Evolutionary conservation across 495 filamentous ascomycete species (phyloP), one percentile per base, ranked within the genome.

Genomic region (Lichenothelia convexa): DNA sequence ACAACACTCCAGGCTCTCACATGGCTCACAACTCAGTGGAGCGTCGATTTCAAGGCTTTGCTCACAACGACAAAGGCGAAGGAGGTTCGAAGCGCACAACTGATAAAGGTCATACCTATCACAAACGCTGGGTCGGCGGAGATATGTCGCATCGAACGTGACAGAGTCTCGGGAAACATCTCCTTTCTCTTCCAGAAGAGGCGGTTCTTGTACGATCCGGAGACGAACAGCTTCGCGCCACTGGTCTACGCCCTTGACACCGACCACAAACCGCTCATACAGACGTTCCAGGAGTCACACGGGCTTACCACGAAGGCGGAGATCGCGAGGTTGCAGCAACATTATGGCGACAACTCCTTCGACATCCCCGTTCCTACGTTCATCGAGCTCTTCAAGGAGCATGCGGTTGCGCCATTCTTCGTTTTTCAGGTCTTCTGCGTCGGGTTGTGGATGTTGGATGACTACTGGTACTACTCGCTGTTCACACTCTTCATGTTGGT

Each of bases 381-480:
- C 44, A 71, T 77, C 23, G 89, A 99, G 60, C 72, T 99, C 34
- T 99, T 92, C 69, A 77, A 89, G 59, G 91, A 99, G 56, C 89
- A 99, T 60, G 87, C 89, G 17, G 89, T 99, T 21, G 89, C 89
- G 21, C 89, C 89, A 9, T 99, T 99, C 68, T 99, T 99, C 56
- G 84, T 99, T 35, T 99, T 99, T 60, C 89, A 99, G 62, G 64
- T 99, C 27, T 99, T 99, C 64, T 95, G 91, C 45, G 89, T 99
- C 39, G 89, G 91, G 19, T 62, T 99, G 41, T 99, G 89, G 89
- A 82, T 94, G 77, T 56, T 99, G 56, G 89, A 99, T 56, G 89
- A 99, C 60, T 95, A 94, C 60, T 99, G 89, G 89, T 99, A 99
- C 61, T 99, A 95, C 56, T 99, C 89, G 41, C 68, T 99, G 9